These are phyloP conservation scores for Saccharomyces kudriavzevii DNA, from an alignment of 805 yeast species.

Conservation along the genomic window DNA sequence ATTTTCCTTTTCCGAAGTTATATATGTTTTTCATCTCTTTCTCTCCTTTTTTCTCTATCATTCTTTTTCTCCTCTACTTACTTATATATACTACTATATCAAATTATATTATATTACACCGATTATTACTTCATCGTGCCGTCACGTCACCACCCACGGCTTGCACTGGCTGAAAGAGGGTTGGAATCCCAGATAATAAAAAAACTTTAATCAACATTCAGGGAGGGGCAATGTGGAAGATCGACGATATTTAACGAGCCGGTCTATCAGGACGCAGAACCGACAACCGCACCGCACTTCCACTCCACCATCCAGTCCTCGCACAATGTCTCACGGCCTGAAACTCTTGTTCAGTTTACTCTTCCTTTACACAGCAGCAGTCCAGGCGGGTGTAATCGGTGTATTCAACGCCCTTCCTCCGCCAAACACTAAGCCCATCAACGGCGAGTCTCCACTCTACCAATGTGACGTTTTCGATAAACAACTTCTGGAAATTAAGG, in stretches of 20 bases:
- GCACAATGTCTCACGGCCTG: background rate
- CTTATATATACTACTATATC: background rate
- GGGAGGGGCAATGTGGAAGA: background rate
- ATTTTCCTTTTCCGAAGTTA: background rate
- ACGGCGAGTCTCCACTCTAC: conserved; percentile 82
- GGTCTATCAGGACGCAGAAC: background rate
- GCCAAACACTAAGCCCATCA: conserved; percentile 49
- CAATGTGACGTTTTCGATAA: conserved; percentile 59
- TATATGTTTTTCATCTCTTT: background rate
- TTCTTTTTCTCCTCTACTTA: background rate
- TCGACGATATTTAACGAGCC: background rate
- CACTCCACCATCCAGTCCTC: background rate
- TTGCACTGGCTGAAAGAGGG: background rate
- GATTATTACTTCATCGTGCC: background rate
- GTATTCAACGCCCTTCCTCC: conserved; percentile 8
- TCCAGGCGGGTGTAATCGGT: conserved; percentile 6
- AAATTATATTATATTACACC: background rate
- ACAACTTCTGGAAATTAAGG: conserved; percentile 57
- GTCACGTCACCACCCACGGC: background rate
- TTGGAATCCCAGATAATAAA: background rate
- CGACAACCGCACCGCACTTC: background rate
- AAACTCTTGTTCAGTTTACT: background rate
- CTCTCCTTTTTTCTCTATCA: no score
- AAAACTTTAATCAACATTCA: background rate
- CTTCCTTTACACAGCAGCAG: conserved; percentile 1